These are phyloP conservation scores for Thuidium tamariscinum DNA, from an alignment of 225 moss, liverwort and hornwort genomes.

Conservation along the genomic window DNA sequence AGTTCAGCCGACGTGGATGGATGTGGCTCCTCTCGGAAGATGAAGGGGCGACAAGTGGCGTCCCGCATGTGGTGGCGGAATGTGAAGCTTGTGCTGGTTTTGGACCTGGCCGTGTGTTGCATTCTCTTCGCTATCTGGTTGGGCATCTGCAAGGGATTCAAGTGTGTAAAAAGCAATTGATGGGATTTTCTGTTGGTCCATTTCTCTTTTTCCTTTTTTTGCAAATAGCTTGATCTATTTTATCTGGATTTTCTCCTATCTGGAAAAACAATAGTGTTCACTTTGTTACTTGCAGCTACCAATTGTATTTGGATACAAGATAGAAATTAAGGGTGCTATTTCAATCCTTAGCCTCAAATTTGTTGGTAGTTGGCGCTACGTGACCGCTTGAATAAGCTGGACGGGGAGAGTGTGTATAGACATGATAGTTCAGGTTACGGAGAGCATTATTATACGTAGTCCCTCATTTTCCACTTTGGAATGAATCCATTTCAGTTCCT, in stretches of 20 bases:
- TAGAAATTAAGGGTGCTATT: not conserved
- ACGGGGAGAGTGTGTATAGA: slow-evolving; percentile 4
- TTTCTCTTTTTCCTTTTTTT: not conserved
- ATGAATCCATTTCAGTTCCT: not conserved
- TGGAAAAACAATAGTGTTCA: not conserved
- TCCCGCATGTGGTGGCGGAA: slow-evolving; percentile 60
- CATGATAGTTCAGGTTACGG: not conserved
- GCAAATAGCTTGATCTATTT: slow-evolving; percentile 1
- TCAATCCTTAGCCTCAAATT: not conserved
- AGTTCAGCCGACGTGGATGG: slow-evolving; percentile 20
- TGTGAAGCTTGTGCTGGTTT: slow-evolving; percentile 51
- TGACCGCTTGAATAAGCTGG: slow-evolving; percentile 13
- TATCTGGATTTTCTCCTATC: not conserved
- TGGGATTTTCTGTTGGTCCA: not conserved
- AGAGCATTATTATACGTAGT: not conserved
- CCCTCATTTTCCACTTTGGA: slow-evolving; percentile 3
- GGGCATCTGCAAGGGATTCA: slow-evolving; percentile 50
- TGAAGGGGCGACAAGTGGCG: slow-evolving; percentile 30
- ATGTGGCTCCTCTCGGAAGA: not conserved
- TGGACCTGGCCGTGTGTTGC: slow-evolving; percentile 43
- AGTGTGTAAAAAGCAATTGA: slow-evolving; percentile 30
- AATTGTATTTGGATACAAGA: not conserved
- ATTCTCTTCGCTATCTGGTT: slow-evolving; percentile 54
- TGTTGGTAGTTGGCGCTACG: not conserved
- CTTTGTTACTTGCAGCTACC: not conserved